A percentile compares a stretch with the other conserved stretches of the same genome.
phyloP scores from a whole-genome alignment of 768 basidiomycete genomes.

The Naganishia vishniacii region DNA sequence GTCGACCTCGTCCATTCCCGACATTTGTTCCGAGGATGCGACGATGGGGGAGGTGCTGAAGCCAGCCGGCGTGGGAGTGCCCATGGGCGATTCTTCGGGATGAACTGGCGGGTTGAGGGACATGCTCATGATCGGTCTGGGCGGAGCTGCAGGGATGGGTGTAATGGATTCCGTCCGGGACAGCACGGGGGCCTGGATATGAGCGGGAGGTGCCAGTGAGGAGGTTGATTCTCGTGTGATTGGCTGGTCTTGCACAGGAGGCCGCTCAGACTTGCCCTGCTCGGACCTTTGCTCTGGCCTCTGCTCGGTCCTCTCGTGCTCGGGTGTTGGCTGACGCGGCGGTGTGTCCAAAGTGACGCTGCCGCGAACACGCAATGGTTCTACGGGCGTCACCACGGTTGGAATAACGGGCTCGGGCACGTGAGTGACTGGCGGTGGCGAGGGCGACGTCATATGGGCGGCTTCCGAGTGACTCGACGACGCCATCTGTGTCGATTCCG shows the following conservation, averaged over 20 bases:
- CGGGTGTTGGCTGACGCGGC: background rate
- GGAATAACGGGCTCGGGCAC: background rate
- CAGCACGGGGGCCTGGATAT: background rate
- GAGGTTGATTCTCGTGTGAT: no score
- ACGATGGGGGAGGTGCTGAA: background rate
- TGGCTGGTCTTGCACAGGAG: no score
- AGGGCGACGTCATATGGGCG: background rate
- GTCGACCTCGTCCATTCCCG: constrained; percentile 15
- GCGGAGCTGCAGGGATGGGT: background rate
- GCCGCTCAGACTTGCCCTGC: no score
- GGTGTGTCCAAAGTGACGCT: background rate
- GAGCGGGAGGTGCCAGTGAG: background rate
- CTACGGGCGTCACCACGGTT: background rate
- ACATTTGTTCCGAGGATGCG: background rate
- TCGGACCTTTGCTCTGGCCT: no score
- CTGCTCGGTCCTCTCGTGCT: no score
- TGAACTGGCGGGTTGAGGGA: constrained; percentile 8
- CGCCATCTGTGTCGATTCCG: no score
- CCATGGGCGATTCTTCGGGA: constrained; percentile 22
- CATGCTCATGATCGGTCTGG: background rate
- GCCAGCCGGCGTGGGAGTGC: constrained; percentile 10
- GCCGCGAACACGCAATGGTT: constrained; percentile 7
- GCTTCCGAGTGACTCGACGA: background rate
- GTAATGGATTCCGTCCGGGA: background rate
- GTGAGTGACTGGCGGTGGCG: background rate